These are phyloP conservation scores for Jasminum sambac DNA, from an alignment of 257 asterid species.

Conservation along the genomic window DNA sequence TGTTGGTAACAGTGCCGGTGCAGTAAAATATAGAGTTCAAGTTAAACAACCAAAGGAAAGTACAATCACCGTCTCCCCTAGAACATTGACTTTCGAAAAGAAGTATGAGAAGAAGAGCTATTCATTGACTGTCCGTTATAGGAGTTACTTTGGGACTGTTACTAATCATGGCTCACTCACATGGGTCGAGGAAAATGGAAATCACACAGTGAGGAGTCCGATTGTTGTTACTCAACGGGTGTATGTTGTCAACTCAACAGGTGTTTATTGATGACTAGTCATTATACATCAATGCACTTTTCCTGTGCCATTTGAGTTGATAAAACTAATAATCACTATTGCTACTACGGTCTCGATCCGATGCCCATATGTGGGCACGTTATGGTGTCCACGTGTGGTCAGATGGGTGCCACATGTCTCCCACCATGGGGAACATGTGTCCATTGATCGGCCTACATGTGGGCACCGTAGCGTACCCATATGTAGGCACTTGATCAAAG, in stretches of 20 bases:
- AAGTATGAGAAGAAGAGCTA: conserved; percentile 37
- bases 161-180: conserved; percentile 32
- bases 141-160: conserved; percentile 1
- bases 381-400: no score
- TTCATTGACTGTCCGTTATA: conserved; percentile 28
- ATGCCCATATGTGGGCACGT: no score
- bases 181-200: conserved; percentile 36
- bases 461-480: no score
- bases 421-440: no score
- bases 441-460: no score
- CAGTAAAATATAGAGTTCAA: conserved; percentile 26
- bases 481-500: no score
- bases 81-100: conserved; percentile 30
- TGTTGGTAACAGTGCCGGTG: conserved; percentile 42
- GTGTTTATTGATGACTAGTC: conserved; percentile 24
- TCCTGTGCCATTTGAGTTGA: no score
- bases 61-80: conserved; percentile 25
- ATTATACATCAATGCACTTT: no score
- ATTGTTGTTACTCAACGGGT: conserved; percentile 32
- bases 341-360: no score
- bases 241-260: conserved; percentile 25
- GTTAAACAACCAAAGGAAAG: conserved; percentile 29
- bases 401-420: no score
- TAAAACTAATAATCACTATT: no score
- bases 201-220: conserved; percentile 36